Conservation (phyloP, 2,329 filamentous ascomycete species). For the Aspergillus neotritici region DNA sequence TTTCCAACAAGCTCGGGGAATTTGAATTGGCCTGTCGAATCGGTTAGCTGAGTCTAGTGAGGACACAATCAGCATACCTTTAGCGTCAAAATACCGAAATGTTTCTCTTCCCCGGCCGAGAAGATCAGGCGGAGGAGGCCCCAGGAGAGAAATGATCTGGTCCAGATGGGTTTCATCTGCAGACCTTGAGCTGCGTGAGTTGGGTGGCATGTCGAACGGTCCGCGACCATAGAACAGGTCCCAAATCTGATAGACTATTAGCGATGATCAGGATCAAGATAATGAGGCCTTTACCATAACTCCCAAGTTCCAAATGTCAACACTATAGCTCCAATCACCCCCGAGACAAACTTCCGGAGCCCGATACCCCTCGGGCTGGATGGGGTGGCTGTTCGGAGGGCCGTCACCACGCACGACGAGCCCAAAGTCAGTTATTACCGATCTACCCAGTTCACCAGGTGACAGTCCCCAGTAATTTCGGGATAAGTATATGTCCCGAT, state of each 20-base stretch:
- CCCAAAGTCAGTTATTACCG: slow-evolving; percentile 27
- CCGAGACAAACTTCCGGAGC: slow-evolving; percentile 29
- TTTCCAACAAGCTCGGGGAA: slow-evolving; percentile 5
- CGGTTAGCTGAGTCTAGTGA: slow-evolving; percentile 4
- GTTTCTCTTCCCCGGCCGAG: slow-evolving; percentile 21
- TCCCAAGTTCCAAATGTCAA: slow-evolving; percentile 32
- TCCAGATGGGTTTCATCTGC: slow-evolving; percentile 23
- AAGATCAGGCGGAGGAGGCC: slow-evolving; percentile 27
- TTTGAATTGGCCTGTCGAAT: slow-evolving; percentile 11
- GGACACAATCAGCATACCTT: slow-evolving; percentile 8
- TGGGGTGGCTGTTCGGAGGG: slow-evolving; percentile 32
- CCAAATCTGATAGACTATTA: slow-evolving; percentile 17
- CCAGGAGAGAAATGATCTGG: slow-evolving; percentile 31
- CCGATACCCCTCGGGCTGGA: slow-evolving; percentile 37
- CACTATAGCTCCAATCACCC: slow-evolving; percentile 25
- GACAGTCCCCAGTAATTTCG: slow-evolving; percentile 21
- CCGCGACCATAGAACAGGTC: slow-evolving; percentile 16
- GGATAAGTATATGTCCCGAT: slow-evolving; percentile 27
- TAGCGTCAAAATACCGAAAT: slow-evolving; percentile 15
- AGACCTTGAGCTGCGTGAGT: slow-evolving; percentile 2
- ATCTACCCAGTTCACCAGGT: slow-evolving; percentile 13
- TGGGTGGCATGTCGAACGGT: slow-evolving; percentile 13
- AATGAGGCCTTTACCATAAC: slow-evolving; percentile 19
- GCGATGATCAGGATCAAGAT: neutral
- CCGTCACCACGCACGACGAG: slow-evolving; percentile 24